phyloP scores from a whole-genome alignment of 345 rosid species.

The Nasturtium officinale region DNA sequence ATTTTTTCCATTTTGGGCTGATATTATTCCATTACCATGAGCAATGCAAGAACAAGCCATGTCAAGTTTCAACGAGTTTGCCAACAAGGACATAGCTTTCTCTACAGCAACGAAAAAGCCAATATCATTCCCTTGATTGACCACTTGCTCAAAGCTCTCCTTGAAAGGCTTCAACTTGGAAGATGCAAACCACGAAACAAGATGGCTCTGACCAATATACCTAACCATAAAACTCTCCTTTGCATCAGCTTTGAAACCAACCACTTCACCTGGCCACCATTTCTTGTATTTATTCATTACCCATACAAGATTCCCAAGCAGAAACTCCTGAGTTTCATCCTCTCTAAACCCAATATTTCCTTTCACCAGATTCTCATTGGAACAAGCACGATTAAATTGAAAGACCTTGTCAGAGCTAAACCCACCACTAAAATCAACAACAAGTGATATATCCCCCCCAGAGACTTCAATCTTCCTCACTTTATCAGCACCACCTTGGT shows the following conservation, averaged over 20 bases:
- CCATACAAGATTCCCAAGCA: conserved; percentile 82
- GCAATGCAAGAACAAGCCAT: conserved; percentile 61
- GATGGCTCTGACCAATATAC: conserved; percentile 53
- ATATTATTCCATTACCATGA: conserved; percentile 32
- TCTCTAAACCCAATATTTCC: conserved; percentile 28
- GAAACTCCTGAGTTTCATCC: conserved; percentile 40
- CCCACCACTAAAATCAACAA: conserved; percentile 64
- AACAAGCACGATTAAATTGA: conserved; percentile 30
- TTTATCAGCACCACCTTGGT: conserved; percentile 40
- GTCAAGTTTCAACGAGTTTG: conserved; percentile 53
- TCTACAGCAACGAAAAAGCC: conserved; percentile 65
- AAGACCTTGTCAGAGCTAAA: conserved; percentile 23
- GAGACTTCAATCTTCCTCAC: conserved; percentile 53
- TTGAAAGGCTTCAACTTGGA: conserved; percentile 69
- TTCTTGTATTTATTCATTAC: conserved; percentile 56
- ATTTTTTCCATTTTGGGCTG: conserved; percentile 17
- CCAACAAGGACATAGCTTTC: conserved; percentile 67
- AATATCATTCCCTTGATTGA: conserved; percentile 46
- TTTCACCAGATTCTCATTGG: conserved; percentile 24
- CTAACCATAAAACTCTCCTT: conserved; percentile 53
- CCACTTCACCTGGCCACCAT: conserved; percentile 94
- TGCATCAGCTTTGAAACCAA: conserved; percentile 44
- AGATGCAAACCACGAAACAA: conserved; percentile 55
- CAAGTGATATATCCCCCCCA: conserved; percentile 62
- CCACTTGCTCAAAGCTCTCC: conserved; percentile 55